Base-by-base conservation (phyloP, 441 rosid species). In the Melastoma candidum region DNA sequence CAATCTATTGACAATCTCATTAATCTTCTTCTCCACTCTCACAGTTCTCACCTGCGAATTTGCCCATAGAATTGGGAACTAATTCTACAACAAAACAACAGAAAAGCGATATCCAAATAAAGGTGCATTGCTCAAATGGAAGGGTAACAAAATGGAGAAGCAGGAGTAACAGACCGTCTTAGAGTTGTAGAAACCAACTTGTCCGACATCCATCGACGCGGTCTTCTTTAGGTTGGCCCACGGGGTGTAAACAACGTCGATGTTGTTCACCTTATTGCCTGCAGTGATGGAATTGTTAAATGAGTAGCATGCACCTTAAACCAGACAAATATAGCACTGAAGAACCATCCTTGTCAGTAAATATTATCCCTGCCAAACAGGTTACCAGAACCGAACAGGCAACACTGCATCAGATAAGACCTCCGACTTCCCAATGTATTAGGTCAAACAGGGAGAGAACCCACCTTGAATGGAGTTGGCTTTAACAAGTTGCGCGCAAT, bases 161-260 rank as follows among this genome's bases (percentile, higher is more conserved):
- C 7, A 4, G 8, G 12, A n/a, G 36, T 11, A 52, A 14, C 66
- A 75, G 67, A 83, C 98, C 94, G 77, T 83, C 80, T 83, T 93
- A 0, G 95, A 44, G 69, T 80, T 84, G 76, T 86, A 76, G 74
- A 93, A 93, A 64, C 96, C 96, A 60, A 93, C 96, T 86, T 93
- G 98, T 32, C 98, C 98, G 56, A 93, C 97, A 73, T 93, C 97
- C 98, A 88, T 93, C 44, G 96, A 84, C 48, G 96, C 79, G 52
- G 95, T 84, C 74, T 88, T 93, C 88, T 84, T 93, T 71, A 93
- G 81, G 71, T 93, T 88, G 46, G 85, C 64, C 98, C 98, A 93
- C 0, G 95, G 93, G 48, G 96, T 89, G 72, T 93, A 93, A 60
- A 93, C 98, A 64, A 93, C 95, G 74, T 93, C 97, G 4, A 93